Evolutionary conservation across 495 filamentous ascomycete genomes (phyloP).

Genomic region (Extremus antarcticus): DNA sequence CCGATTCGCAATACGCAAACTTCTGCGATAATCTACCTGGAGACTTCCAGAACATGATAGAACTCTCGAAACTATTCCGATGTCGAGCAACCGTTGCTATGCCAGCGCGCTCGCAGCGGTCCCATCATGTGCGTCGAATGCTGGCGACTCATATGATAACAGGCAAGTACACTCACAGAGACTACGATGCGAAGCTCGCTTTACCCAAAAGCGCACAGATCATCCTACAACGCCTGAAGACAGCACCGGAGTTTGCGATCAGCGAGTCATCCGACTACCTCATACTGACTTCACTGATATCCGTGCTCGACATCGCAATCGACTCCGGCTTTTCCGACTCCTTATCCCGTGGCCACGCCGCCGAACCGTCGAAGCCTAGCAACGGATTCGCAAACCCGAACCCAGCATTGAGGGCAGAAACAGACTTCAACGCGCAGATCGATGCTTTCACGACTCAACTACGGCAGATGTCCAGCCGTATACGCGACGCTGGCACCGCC

Average conservation of each 20-base stretch:
- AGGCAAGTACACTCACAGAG: not conserved
- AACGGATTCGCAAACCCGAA: not conserved
- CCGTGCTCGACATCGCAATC: constrained; percentile 62
- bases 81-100: constrained; percentile 2
- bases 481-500: constrained; percentile 63
- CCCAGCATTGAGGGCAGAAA: constrained; percentile 28
- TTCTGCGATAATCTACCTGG: too few species aligned
- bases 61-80: not conserved
- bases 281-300: constrained; percentile 49
- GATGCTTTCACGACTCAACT: constrained; percentile 54
- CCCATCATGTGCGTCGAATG: constrained; percentile 3
- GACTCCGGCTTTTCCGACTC: constrained; percentile 45
- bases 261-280: constrained; percentile 49
- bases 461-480: constrained; percentile 55
- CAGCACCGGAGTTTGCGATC: constrained; percentile 7
- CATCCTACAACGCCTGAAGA: constrained; percentile 1
- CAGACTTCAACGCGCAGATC: constrained; percentile 54
- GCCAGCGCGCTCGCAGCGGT: constrained; percentile 1
- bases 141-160: constrained; percentile 5
- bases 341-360: constrained; percentile 13
- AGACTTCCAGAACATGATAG: not conserved
- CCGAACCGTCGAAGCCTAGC: constrained; percentile 8
- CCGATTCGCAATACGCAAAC: not conserved
- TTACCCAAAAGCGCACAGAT: not conserved
- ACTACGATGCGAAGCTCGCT: not conserved